These are phyloP conservation scores for Penicillium pulvis DNA, from an alignment of 495 filamentous ascomycete genomes.

Conservation along the genomic window DNA sequence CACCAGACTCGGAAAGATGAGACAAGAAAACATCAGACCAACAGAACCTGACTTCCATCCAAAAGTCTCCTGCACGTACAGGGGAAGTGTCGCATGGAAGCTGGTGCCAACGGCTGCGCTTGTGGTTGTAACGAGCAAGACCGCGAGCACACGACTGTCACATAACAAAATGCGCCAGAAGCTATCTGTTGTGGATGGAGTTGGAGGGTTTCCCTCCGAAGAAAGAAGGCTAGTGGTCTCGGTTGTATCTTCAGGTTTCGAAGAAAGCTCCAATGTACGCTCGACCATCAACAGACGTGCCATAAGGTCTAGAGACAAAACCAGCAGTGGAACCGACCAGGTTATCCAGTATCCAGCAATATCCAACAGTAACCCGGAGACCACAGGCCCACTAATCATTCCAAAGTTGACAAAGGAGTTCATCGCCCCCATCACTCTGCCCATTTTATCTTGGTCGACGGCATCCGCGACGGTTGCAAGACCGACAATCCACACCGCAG, in stretches of 20 bases:
- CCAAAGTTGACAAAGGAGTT: constrained; percentile 14
- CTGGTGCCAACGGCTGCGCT: constrained; percentile 1
- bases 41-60: constrained; percentile 2
- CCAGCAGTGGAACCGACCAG: background rate
- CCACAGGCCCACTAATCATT: background rate
- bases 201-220: too few species aligned
- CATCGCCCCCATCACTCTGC: constrained; percentile 16
- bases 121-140: background rate
- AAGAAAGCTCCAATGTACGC: background rate
- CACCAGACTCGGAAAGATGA: constrained; percentile 3
- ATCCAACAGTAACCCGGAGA: background rate
- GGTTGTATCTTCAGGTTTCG: background rate
- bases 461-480: constrained; percentile 17
- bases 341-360: background rate
- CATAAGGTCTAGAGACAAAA: background rate
- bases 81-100: constrained; percentile 12
- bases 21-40: constrained; percentile 3
- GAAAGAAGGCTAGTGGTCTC: background rate
- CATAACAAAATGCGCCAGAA: constrained; percentile 3
- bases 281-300: background rate
- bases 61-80: constrained; percentile 12
- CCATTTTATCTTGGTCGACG: constrained; percentile 11
- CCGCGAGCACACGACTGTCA: background rate
- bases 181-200: background rate
- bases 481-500: constrained; percentile 24